Conservation (phyloP, 768 basidiomycete genomes). For the Daedalea quercina region DNA sequence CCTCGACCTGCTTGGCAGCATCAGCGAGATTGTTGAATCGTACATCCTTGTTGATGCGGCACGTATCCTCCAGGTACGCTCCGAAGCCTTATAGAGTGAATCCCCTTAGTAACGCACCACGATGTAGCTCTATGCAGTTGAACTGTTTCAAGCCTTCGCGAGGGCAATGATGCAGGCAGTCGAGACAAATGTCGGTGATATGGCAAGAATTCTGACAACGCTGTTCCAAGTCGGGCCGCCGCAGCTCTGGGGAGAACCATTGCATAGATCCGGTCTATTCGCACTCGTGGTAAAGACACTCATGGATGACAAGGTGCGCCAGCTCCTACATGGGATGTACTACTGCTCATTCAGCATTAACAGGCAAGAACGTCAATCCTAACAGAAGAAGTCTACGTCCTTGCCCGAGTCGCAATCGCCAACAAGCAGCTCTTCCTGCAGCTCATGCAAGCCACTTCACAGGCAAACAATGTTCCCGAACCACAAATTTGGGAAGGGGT, state of each 20-base stretch:
- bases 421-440: conserved; percentile 65
- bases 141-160: conserved; percentile 52
- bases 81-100: too few species aligned
- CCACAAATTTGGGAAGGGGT: conserved; percentile 54
- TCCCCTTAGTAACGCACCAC: not conserved
- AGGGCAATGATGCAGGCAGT: conserved; percentile 41
- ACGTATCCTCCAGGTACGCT: conserved; percentile 54
- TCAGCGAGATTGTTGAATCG: conserved; percentile 63
- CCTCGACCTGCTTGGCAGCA: conserved; percentile 66
- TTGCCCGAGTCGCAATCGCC: conserved; percentile 66
- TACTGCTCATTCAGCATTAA: not conserved
- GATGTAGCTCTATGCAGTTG: conserved; percentile 43
- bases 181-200: conserved; percentile 54
- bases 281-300: conserved; percentile 50
- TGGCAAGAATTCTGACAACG: conserved; percentile 53
- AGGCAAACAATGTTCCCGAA: conserved; percentile 40
- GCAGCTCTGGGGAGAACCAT: conserved; percentile 59
- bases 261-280: conserved; percentile 75
- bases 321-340: not conserved
- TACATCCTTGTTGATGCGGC: conserved; percentile 71
- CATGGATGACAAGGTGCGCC: conserved; percentile 56
- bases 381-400: conserved; percentile 65
- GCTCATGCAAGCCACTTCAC: conserved; percentile 59
- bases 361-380: conserved; percentile 40
- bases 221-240: conserved; percentile 61